Conservation (phyloP, 2,329 filamentous ascomycete species). For the Microcera coccophila region DNA sequence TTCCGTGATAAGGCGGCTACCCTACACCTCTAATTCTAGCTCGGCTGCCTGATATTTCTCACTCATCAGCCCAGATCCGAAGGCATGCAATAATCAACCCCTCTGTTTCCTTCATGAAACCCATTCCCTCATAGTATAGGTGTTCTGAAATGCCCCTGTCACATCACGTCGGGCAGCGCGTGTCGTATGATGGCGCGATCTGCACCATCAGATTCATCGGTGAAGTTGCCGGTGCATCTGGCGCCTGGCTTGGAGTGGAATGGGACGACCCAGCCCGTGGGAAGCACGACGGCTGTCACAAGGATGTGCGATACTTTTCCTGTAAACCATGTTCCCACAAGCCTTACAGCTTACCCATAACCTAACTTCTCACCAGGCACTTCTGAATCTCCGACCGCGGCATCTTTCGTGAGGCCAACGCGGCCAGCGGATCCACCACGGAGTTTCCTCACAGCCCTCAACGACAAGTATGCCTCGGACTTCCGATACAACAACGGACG, state of each 20-base stretch:
- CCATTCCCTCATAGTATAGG: background rate
- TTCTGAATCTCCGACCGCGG: conserved; percentile 63
- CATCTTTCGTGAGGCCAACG: conserved; percentile 80
- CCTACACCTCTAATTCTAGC: too few relatives aligned
- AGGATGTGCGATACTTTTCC: conserved; percentile 74
- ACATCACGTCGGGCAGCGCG: conserved; percentile 63
- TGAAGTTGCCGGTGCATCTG: conserved; percentile 67
- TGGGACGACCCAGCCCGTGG: conserved; percentile 87
- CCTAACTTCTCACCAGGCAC: conserved; percentile 43
- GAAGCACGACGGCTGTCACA: conserved; percentile 85
- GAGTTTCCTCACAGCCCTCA: conserved; percentile 75
- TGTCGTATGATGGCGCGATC: conserved; percentile 71
- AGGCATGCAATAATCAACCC: too few relatives aligned
- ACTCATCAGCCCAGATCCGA: background rate
- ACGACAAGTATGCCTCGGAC: conserved; percentile 76
- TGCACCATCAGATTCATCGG: conserved; percentile 88
- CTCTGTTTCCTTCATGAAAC: background rate
- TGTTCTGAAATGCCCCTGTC: conserved; percentile 40
- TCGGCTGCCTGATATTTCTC: background rate
- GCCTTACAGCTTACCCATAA: background rate
- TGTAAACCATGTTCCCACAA: conserved; percentile 58
- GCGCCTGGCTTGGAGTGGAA: conserved; percentile 89
- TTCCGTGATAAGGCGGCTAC: too few relatives aligned
- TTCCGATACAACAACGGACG: conserved; percentile 36
- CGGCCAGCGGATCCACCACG: conserved; percentile 64